Percentiles rank a stretch among this genome's conserved stretches.
phyloP scores from a whole-genome alignment of 2,329 filamentous ascomycete species.

The Akanthomyces uredinophilus region DNA sequence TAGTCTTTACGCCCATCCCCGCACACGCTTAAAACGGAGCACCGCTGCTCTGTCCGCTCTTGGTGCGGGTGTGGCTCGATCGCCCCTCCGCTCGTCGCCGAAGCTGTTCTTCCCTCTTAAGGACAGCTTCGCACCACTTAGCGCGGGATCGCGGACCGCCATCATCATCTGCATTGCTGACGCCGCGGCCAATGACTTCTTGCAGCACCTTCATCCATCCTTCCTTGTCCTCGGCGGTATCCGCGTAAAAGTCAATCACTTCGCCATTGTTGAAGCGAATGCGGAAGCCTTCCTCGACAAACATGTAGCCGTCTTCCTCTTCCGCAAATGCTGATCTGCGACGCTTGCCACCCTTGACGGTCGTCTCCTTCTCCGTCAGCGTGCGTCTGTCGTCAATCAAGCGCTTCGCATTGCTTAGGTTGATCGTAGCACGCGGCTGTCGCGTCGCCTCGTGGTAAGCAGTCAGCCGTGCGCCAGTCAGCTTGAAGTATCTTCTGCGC shows the following conservation, averaged over 20 bases:
- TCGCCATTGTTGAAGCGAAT: slow-evolving; percentile 98
- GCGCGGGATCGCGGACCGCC: slow-evolving; percentile 40
- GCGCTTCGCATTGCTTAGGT: slow-evolving; percentile 85
- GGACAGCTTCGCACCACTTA: slow-evolving; percentile 64
- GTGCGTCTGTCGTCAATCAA: slow-evolving; percentile 87
- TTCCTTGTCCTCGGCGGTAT: slow-evolving; percentile 81
- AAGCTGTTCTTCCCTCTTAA: slow-evolving; percentile 58
- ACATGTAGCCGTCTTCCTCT: slow-evolving; percentile 99
- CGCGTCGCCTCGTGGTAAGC: slow-evolving; percentile 94
- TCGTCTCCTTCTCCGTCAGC: slow-evolving; percentile 77
- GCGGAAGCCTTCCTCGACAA: slow-evolving; percentile 97
- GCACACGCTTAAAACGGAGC: slow-evolving; percentile 23
- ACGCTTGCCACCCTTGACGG: slow-evolving; percentile 69
- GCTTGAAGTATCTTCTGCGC: slow-evolving; percentile 95
- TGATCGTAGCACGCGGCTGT: slow-evolving; percentile 94
- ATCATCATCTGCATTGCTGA: slow-evolving; percentile 41
- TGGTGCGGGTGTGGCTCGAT: slow-evolving; percentile 49
- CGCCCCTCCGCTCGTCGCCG: slow-evolving; percentile 47
- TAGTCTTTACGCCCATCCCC: neutral
- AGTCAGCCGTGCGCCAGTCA: slow-evolving; percentile 83
- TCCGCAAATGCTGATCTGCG: slow-evolving; percentile 94
- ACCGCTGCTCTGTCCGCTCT: slow-evolving; percentile 36
- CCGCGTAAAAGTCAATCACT: slow-evolving; percentile 97
- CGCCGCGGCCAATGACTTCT: slow-evolving; percentile 60
- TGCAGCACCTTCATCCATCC: slow-evolving; percentile 88